Evolutionary conservation across 2,329 filamentous ascomycete genomes (phyloP), one percentile per base, ranked within the genome.

Genomic region (Dactylellina sp.): DNA sequence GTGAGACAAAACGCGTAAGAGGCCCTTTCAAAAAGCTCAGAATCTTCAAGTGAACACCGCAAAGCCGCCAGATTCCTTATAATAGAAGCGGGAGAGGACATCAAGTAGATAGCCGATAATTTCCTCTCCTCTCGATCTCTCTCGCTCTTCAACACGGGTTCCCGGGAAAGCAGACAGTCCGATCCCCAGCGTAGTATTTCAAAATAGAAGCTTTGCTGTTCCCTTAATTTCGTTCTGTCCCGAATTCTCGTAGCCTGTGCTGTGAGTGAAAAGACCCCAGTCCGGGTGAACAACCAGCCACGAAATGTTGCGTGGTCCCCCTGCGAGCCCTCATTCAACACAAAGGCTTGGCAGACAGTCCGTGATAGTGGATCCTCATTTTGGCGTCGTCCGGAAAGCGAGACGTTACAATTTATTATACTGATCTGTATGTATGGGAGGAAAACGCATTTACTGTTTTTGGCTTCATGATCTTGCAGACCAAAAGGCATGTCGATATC

Each of bases 1-100:
- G 56, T 70, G 64, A 62, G 56, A 61, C 55, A 70, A 32, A 70
- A 70, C 64, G 64, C 64, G 64, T 70, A 70, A 61, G 64, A 70
- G 25, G n/a, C 49, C 42, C 22, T 39, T 14, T 56, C 20, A 32
- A 66, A 24, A 57, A 20, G 40, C 28, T 24, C 37, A 53, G 52
- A 64, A 64, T 46, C 64, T 65, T 60, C 68, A 46, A 72, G 24
- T n/a, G n/a, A n/a, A n/a, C n/a, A n/a, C n/a, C n/a, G n/a, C 14
- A 40, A 35, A 44, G 18, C 55, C 49, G 28, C 50, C 32, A 39
- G 5, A 16, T 40, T 22, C 44, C 68, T 47, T 50, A 44, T 53
- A 47, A 64, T 72, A 72, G 60, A 64, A 72, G 53, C 68, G 68
- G 68, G 59, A 72, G 55, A 46, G 63, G 7, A 57, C 2, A 57